A percentile compares a stretch with the other conserved stretches of the same genome.
These are phyloP conservation scores for Salix viminalis DNA, from an alignment of 345 rosid species.

Conservation along the genomic window DNA sequence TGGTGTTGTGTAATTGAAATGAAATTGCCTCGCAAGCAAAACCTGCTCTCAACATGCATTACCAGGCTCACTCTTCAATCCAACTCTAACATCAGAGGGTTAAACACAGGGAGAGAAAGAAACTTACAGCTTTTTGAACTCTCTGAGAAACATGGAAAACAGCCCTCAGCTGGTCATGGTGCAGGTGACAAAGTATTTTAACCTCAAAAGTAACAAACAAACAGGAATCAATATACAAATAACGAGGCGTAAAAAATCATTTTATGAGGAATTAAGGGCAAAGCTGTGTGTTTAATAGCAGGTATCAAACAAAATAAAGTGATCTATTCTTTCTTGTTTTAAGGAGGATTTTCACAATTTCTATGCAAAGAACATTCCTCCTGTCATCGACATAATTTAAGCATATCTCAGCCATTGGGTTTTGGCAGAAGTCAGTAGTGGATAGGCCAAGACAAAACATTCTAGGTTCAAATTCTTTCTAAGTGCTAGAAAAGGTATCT, in stretches of 20 bases:
- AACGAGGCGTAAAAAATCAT: too few species aligned
- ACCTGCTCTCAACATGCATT: conserved; percentile 44
- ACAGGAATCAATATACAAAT: conserved; percentile 14
- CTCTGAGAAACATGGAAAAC: conserved; percentile 84
- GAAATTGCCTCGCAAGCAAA: conserved; percentile 64
- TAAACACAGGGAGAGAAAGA: conserved; percentile 2
- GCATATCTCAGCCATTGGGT: too few species aligned
- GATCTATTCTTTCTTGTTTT: not conserved
- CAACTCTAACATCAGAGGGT: not conserved
- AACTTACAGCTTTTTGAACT: conserved; percentile 75
- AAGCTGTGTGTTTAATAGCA: not conserved
- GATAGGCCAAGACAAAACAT: too few species aligned
- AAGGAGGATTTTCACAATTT: not conserved
- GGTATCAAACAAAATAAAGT: not conserved
- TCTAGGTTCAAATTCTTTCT: too few species aligned
- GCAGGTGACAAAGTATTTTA: conserved; percentile 81
- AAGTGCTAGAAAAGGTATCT: too few species aligned
- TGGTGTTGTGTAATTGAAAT: conserved; percentile 91
- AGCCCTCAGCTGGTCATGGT: conserved; percentile 87
- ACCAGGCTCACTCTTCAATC: not conserved
- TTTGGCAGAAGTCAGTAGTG: too few species aligned
- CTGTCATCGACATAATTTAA: too few species aligned
- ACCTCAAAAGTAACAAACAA: conserved; percentile 44
- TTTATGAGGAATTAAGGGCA: too few species aligned
- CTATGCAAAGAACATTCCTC: too few species aligned